Evolutionary conservation across 768 basidiomycete species (phyloP), one percentile per base, ranked within the genome.

Genomic region (Lentinus tigrinus): DNA sequence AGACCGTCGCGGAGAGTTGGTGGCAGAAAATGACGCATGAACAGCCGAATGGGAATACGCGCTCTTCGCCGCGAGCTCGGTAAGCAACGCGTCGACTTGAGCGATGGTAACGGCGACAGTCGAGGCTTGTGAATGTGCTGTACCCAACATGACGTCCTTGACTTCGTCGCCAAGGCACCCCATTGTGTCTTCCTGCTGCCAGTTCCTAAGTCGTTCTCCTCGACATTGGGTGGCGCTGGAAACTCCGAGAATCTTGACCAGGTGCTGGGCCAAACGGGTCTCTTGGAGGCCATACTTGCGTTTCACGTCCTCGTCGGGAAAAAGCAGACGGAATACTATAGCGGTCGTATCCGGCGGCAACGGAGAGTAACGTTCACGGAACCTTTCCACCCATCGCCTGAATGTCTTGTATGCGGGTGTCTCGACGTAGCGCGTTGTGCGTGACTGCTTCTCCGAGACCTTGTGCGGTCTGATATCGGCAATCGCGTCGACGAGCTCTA

Each of bases 221-320:
- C 67, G 59, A 37, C 68, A 57, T 52, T 64, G 48, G 34, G 73
- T 49, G 63, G 54, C 4, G 59, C 61, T 63, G 62, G 70, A 57
- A 58, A 68, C 40, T 51, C 67, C 50, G 66, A 75, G 31, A 65
- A 46, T 79, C 78, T 83, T 74, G 1, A 77, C 76, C 0, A 95
- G 74, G 27, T 78, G 70, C 11, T 72, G 68, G 1, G 80, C 78
- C 19, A 95, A 77, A 34, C 73, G 78, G 14, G 75, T 73, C 73
- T 94, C 92, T 68, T 89, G 83, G 66, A 94, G 75, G 34, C 84
- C 83, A 64, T 88, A 95, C 69, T 84, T 84, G 23, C 95, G 78
- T 16, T 80, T 71, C 1, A 74, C 65, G 58, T 95, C 91, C 56
- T 92, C 85, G 59, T 95, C 87, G 0, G 95, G 93, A 67, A 95